phyloP scores from a whole-genome alignment of 441 rosid species.

The Eutrema salsugineum region DNA sequence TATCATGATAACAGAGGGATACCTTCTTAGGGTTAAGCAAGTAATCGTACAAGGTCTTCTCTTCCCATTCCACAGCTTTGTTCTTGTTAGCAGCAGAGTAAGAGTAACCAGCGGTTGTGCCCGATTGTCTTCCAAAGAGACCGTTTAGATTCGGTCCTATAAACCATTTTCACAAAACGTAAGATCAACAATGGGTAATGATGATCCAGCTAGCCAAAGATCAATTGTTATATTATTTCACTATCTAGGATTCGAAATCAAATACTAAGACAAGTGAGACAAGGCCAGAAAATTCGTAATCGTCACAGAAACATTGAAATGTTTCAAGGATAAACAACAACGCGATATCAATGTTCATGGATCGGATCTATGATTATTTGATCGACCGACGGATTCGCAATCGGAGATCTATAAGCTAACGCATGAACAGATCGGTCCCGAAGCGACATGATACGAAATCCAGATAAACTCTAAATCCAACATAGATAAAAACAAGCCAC shows the following conservation, averaged over 20 bases:
- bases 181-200: not conserved
- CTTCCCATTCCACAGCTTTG: conserved; percentile 57
- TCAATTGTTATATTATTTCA: not conserved
- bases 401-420: not conserved
- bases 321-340: not conserved
- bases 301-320: not conserved
- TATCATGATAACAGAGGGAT: not conserved
- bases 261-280: not conserved
- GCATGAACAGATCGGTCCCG: not conserved
- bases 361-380: conserved; percentile 16
- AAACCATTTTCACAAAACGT: not conserved
- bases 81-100: conserved; percentile 63
- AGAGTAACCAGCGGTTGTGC: conserved; percentile 60
- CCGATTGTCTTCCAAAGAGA: conserved; percentile 55
- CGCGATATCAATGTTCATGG: not conserved
- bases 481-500: not conserved
- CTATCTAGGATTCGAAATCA: not conserved
- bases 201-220: not conserved
- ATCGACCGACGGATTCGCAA: not conserved
- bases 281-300: not conserved
- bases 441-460: not conserved
- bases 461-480: not conserved
- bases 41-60: conserved; percentile 52
- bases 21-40: conserved; percentile 31
- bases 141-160: conserved; percentile 51